phyloP scores from a whole-genome alignment of 2,329 filamentous ascomycete species.

The Dissoconium aciculare region DNA sequence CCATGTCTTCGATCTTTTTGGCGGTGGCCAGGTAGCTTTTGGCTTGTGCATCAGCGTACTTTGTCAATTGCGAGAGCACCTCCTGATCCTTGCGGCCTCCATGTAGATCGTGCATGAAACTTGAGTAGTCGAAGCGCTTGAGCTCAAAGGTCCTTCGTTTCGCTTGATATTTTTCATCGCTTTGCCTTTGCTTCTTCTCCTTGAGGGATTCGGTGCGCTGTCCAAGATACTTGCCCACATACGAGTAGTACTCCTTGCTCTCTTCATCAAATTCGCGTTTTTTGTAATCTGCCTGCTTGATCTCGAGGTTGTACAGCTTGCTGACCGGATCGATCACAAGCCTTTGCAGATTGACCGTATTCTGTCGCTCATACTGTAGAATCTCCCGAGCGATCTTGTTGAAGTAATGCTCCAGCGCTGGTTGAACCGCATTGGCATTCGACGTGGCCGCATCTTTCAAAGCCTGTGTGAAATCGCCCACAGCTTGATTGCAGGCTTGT shows the following conservation, averaged over 20 bases:
- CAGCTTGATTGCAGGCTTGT: slow-evolving; percentile 69
- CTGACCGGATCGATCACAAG: slow-evolving; percentile 89
- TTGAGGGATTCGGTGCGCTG: slow-evolving; percentile 92
- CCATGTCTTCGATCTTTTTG: slow-evolving; percentile 71
- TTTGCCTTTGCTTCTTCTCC: slow-evolving; percentile 90
- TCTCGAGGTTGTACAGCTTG: slow-evolving; percentile 85
- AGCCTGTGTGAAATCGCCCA: slow-evolving; percentile 68
- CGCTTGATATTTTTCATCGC: slow-evolving; percentile 87
- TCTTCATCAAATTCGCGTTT: slow-evolving; percentile 98
- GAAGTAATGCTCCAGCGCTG: slow-evolving; percentile 93
- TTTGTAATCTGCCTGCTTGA: slow-evolving; percentile 93
- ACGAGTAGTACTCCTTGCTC: slow-evolving; percentile 95
- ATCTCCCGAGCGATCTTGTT: slow-evolving; percentile 93
- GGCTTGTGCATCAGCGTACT: slow-evolving; percentile 82
- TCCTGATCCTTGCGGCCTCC: slow-evolving; percentile 98
- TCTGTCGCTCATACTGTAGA: slow-evolving; percentile 69
- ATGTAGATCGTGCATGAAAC: slow-evolving; percentile 98
- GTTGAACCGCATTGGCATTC: slow-evolving; percentile 92
- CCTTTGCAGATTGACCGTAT: slow-evolving; percentile 69
- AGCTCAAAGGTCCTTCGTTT: slow-evolving; percentile 92
- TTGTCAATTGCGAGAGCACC: slow-evolving; percentile 83
- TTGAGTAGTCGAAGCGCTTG: slow-evolving; percentile 96
- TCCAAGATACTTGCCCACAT: slow-evolving; percentile 88
- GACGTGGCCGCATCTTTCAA: slow-evolving; percentile 76
- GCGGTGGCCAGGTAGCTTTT: slow-evolving; percentile 66